Evolutionary conservation across 1,139 yeast genomes (phyloP), one percentile per base, ranked within the genome.

Genomic region (Saccharomyces hybrid): DNA sequence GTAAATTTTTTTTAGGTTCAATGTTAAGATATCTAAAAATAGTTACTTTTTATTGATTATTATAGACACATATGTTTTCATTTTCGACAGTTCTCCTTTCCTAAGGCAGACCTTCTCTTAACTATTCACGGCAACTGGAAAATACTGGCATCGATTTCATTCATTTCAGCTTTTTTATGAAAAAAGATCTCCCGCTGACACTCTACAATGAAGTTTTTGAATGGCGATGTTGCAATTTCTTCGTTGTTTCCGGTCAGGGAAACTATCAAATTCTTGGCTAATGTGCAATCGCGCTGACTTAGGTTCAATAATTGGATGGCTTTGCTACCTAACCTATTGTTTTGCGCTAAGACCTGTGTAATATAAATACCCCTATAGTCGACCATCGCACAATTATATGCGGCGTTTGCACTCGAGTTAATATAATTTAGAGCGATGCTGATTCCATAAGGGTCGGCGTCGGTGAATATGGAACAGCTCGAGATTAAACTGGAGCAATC

Each of bases 401-500:
- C 27, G 5, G 26, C 26, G 8, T 54, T 38, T 20, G 46, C 47
- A 31, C 53, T 55, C 25, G 53, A 52, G n/a, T 54, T 50, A 52
- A 60, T 53, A 53, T 70, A 69, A 49, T 66, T 68, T 14, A 61
- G 47, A 3, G 69, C 66, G 23, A 71, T 71, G 50, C 68, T 65
- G 8, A 69, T 58, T 0, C 75, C 75, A 53, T 71, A 61, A 0
- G 74, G 73, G 53, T 71, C 75, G n/a, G 72, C 66, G 54, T 71
- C 75, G 4, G 68, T 67, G 54, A 63, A 59, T 6, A 67, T 52
- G 20, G 57, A 53, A 58, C 59, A 59, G 27, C 48, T 26, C 4
- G n/a, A n/a, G 26, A 28, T 26, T 28, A 54, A 47, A 25, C 50
- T 48, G 9, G 49, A 32, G 25, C 49, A 53, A n/a, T 51, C 30